These are phyloP conservation scores for Onygenales sp. DNA, from an alignment of 2,329 filamentous ascomycete species.

Conservation along the genomic window DNA sequence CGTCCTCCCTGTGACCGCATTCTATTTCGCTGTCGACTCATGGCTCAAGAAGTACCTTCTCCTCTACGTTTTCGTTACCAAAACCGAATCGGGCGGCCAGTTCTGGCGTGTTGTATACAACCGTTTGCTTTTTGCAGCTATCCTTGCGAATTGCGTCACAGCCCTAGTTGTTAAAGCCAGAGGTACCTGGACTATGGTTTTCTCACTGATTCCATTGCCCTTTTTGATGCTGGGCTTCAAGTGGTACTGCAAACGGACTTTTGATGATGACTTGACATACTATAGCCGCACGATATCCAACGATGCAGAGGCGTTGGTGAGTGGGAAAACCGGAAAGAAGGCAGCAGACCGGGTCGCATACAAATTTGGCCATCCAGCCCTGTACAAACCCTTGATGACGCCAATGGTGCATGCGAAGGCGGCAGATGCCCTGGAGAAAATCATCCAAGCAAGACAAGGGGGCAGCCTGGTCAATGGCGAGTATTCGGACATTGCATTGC, in stretches of 20 bases:
- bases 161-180: slow-evolving; percentile 66
- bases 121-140: slow-evolving; percentile 72
- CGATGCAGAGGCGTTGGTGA: slow-evolving; percentile 37
- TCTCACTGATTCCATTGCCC: slow-evolving; percentile 61
- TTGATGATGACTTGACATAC: slow-evolving; percentile 72
- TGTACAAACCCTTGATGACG: slow-evolving; percentile 82
- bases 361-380: slow-evolving; percentile 79
- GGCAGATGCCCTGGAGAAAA: slow-evolving; percentile 71
- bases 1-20: slow-evolving; percentile 71
- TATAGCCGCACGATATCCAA: slow-evolving; percentile 58
- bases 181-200: slow-evolving; percentile 58
- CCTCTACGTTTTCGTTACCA: slow-evolving; percentile 91
- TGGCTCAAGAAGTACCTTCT: slow-evolving; percentile 92
- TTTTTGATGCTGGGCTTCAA: slow-evolving; percentile 78
- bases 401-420: slow-evolving; percentile 93
- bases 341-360: slow-evolving; percentile 57
- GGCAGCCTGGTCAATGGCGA: slow-evolving; percentile 41
- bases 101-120: slow-evolving; percentile 93
- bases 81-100: slow-evolving; percentile 87
- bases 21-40: slow-evolving; percentile 83
- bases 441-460: slow-evolving; percentile 76
- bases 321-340: slow-evolving; percentile 29
- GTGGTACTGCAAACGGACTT: slow-evolving; percentile 64
- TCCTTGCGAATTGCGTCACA: slow-evolving; percentile 70
- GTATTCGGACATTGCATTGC: slow-evolving; percentile 70